phyloP scores from a whole-genome alignment of 345 rosid species.

The Eutrema yunnanense region DNA sequence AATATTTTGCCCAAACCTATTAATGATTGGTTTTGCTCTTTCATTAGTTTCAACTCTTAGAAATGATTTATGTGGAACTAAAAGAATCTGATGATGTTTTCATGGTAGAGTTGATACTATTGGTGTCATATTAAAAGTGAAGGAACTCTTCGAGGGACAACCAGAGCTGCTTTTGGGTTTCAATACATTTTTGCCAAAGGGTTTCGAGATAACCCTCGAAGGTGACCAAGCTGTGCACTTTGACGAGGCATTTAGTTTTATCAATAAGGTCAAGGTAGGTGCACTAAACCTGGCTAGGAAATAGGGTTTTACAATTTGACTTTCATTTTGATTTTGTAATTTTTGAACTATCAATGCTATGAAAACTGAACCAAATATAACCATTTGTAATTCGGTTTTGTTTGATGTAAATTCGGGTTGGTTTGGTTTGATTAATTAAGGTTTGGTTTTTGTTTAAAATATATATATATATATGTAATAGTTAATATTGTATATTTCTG shows the following conservation, averaged over 20 bases:
- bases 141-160: slow-evolving; percentile 73
- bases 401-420: too few relatives aligned
- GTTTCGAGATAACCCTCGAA: slow-evolving; percentile 56
- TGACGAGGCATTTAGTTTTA: slow-evolving; percentile 66
- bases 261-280: slow-evolving; percentile 69
- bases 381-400: not conserved
- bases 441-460: not conserved
- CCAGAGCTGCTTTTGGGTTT: slow-evolving; percentile 71
- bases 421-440: not conserved
- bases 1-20: too few relatives aligned
- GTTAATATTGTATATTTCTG: too few relatives aligned
- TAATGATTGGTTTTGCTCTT: not conserved
- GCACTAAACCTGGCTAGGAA: not conserved
- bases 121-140: slow-evolving; percentile 74
- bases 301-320: not conserved
- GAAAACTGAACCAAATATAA: not conserved
- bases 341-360: not conserved
- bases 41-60: not conserved
- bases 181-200: slow-evolving; percentile 80
- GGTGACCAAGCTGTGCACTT: slow-evolving; percentile 56
- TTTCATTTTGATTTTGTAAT: not conserved
- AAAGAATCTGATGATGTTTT: not conserved
- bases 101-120: slow-evolving; percentile 54
- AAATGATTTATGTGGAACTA: not conserved
- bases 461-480: too few relatives aligned